These are phyloP conservation scores for Tetrapisispora phaffii DNA, from an alignment of 805 yeast genomes.

Conservation along the genomic window DNA sequence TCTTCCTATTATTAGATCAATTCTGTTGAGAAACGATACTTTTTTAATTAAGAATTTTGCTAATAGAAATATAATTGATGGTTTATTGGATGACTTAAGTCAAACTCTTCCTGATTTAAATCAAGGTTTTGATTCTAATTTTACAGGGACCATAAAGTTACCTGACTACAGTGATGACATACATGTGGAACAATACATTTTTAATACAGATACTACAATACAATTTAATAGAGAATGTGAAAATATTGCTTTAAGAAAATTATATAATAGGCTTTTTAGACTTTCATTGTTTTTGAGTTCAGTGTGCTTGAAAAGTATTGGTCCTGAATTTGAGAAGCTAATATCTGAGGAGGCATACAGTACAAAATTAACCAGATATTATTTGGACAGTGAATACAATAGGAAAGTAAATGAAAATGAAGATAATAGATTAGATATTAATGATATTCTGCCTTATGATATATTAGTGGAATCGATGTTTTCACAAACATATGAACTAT, in stretches of 20 bases:
- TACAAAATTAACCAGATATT: conserved; percentile 17
- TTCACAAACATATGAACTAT: conserved; percentile 11
- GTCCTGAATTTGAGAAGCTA: neutral
- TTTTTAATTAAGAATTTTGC: conserved; percentile 27
- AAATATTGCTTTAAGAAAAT: conserved; percentile 8
- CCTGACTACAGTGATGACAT: conserved; percentile 2
- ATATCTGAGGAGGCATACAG: conserved; percentile 7
- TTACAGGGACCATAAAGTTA: conserved; percentile 17
- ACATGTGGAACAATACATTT: conserved; percentile 22
- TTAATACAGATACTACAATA: conserved; percentile 12
- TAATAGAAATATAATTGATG: conserved; percentile 13
- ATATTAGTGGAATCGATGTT: conserved; percentile 10
- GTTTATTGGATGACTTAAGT: conserved; percentile 6
- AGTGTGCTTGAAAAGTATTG: conserved; percentile 14
- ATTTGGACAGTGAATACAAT: conserved; percentile 1
- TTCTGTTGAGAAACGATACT: conserved; percentile 17
- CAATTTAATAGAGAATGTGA: conserved; percentile 13
- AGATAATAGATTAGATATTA: conserved; percentile 4
- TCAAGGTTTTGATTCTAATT: conserved; percentile 22
- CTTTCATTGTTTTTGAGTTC: conserved; percentile 17
- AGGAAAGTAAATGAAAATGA: neutral
- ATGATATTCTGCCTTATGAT: conserved; percentile 9
- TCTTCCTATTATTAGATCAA: conserved; percentile 15
- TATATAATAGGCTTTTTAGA: conserved; percentile 16
- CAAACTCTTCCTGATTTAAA: conserved; percentile 7